phyloP scores from a whole-genome alignment of 164 flowering plant genomes.

The Sedum album region DNA sequence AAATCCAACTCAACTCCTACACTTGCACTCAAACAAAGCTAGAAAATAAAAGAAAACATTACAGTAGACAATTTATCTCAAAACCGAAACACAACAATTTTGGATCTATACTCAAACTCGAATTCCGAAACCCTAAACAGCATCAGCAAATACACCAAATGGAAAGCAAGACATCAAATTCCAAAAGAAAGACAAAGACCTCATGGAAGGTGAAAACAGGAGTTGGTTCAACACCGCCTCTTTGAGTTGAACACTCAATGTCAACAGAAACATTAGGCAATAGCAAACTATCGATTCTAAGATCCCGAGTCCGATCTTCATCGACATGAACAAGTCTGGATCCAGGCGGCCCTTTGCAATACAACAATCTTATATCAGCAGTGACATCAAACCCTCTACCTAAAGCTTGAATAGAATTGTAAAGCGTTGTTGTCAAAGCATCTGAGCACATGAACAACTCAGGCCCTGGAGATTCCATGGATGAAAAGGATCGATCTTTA shows the following conservation, averaged over 20 bases:
- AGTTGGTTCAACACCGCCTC: slow-evolving; percentile 24
- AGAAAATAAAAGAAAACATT: too few species aligned
- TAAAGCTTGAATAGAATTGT: slow-evolving; percentile 76
- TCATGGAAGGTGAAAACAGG: slow-evolving; percentile 65
- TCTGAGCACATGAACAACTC: slow-evolving; percentile 18
- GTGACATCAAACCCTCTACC: slow-evolving; percentile 97
- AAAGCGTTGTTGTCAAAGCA: slow-evolving; percentile 50
- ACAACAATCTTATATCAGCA: slow-evolving; percentile 76
- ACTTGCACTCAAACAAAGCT: too few species aligned
- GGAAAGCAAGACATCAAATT: too few species aligned
- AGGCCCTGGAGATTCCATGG: slow-evolving; percentile 18
- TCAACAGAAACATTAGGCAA: slow-evolving; percentile 59
- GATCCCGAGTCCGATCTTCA: slow-evolving; percentile 45
- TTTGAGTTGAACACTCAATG: slow-evolving; percentile 33
- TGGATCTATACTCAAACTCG: too few species aligned
- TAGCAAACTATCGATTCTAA: slow-evolving; percentile 30
- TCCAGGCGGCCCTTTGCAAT: slow-evolving; percentile 86
- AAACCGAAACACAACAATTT: too few species aligned
- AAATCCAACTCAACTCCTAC: too few species aligned
- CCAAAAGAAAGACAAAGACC: slow-evolving; percentile 27
- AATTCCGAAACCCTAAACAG: too few species aligned
- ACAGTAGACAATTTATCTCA: too few species aligned
- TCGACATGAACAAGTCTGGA: slow-evolving; percentile 60
- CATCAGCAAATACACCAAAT: too few species aligned
- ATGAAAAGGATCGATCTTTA: too few species aligned